Base-by-base conservation (phyloP, 1,284 basidiomycete genomes). In the Melampsora allii-populina region DNA sequence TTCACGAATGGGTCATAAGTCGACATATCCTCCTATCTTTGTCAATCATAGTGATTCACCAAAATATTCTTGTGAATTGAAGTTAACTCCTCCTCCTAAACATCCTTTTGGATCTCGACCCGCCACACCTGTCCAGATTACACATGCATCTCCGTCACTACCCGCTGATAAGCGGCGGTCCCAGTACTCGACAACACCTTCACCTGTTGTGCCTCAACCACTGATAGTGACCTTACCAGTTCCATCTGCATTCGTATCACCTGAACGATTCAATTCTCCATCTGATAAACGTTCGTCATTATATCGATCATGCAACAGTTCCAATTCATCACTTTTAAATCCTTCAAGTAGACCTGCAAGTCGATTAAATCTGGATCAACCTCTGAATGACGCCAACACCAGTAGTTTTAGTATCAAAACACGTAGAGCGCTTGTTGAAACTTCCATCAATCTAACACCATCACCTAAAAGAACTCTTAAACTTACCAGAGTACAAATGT, bases 241-340 rank as follows among this genome's bases (percentile, higher is more conserved):
- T 14, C 69, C 69, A 27, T 72, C 69, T 6, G 69, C 69, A n/a
- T 72, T 72, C 46, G 69, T 72, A 9, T 72, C 69, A 14, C 69
- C 69, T 29, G 69, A 72, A 58, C 46, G 69, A 7, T 72, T 72
- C 50, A 56, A 21, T 17, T 56, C 50, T 1, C 50, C 50, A 9
- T 14, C 39, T 42, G 39, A 42, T 42, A 42, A 14, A 14, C 50
- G 12, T 0, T 21, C 50, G 50, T 56, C 50, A 6, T 17, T 56
- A 9, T 27, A 21, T 21, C 50, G 19, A 9, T 21, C 27, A 21
- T n/a, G 50, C 5, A 56, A 56, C 39, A 42, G 39, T 42, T 42
- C 39, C 12, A 42, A 42, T 14, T 42, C 39, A 2, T 42, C 39
- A 10, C 39, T 42, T 42, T 4, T 42, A 12, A 42, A 42, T 42